Evolutionary conservation across 352 stramenopile species (phyloP).

Genomic region (Phytophthora parvispora): DNA sequence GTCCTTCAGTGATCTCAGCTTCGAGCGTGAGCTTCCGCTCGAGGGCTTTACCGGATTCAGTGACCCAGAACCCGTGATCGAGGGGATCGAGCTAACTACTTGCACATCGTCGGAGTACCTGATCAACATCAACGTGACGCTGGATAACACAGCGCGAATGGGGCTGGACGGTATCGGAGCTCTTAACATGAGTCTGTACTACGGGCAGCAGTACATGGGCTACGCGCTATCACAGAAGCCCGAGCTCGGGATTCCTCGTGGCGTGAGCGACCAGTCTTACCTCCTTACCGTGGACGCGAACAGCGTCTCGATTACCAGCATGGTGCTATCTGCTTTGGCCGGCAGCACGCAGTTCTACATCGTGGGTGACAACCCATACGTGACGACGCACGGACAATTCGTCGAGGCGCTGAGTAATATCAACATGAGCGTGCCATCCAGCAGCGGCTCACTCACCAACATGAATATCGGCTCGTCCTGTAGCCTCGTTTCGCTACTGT

Average conservation of each 20-base stretch:
- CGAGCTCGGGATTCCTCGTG: constrained; percentile 58
- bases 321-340: constrained; percentile 46
- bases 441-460: constrained; percentile 15
- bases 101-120: constrained; percentile 42
- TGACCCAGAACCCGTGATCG: constrained; percentile 50
- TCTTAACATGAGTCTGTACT: constrained; percentile 81
- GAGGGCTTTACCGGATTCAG: constrained; percentile 62
- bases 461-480: constrained; percentile 25
- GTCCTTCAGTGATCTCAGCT: constrained; percentile 52
- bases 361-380: constrained; percentile 55
- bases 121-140: constrained; percentile 63
- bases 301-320: constrained; percentile 38
- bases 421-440: constrained; percentile 57
- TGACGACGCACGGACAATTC: constrained; percentile 43
- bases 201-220: constrained; percentile 65
- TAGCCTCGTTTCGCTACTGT: constrained; percentile 19
- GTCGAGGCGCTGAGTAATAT: constrained; percentile 46
- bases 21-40: constrained; percentile 57
- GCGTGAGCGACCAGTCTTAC: constrained; percentile 52
- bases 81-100: constrained; percentile 57
- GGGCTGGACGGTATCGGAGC: constrained; percentile 63
- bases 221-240: constrained; percentile 59
- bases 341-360: constrained; percentile 61
- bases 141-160: constrained; percentile 59
- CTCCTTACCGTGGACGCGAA: constrained; percentile 49